phyloP scores from a whole-genome alignment of 108 stramenopile species.

The Cyclotella kingstonii region DNA sequence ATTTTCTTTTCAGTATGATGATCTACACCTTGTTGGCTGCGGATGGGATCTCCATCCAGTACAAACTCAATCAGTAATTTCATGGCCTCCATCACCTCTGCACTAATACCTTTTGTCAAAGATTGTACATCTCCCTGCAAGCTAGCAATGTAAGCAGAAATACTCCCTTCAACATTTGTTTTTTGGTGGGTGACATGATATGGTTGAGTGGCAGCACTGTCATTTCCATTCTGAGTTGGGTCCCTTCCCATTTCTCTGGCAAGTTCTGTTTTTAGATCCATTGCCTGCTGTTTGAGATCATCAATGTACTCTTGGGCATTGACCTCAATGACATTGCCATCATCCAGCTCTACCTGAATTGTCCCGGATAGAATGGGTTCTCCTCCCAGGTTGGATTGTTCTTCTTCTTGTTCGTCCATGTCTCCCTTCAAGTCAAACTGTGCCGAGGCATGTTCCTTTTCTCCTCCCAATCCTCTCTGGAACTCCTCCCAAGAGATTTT shows the following conservation, averaged over 20 bases:
- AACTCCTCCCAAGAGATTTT: slow-evolving; percentile 80
- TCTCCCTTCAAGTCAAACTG: slow-evolving; percentile 21
- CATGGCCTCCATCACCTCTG: slow-evolving; percentile 88
- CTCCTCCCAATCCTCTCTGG: slow-evolving; percentile 68
- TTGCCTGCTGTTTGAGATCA: slow-evolving; percentile 72
- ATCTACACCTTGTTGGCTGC: slow-evolving; percentile 21
- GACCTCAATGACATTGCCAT: slow-evolving; percentile 75
- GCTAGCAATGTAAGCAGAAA: slow-evolving; percentile 77
- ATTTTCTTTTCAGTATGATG: slow-evolving; percentile 3
- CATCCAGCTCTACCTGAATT: slow-evolving; percentile 75
- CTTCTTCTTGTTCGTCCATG: slow-evolving; percentile 51
- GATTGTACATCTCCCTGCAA: slow-evolving; percentile 76
- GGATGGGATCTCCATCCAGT: slow-evolving; percentile 66
- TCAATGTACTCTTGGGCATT: slow-evolving; percentile 86
- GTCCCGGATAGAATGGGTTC: slow-evolving; percentile 52
- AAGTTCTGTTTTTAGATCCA: slow-evolving; percentile 71
- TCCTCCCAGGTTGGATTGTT: slow-evolving; percentile 16
- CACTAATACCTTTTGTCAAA: slow-evolving; percentile 75
- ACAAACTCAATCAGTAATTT: slow-evolving; percentile 84
- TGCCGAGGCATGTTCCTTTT: slow-evolving; percentile 18
- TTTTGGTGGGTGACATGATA: slow-evolving; percentile 9
- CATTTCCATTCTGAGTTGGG: slow-evolving; percentile 15
- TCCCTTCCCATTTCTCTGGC: slow-evolving; percentile 52
- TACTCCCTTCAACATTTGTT: slow-evolving; percentile 38
- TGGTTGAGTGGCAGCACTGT: slow-evolving; percentile 3